Evolutionary conservation across 208 protist species (phyloP), one percentile per base, ranked within the genome.

Genomic region (Acanthamoeba sp.): DNA sequence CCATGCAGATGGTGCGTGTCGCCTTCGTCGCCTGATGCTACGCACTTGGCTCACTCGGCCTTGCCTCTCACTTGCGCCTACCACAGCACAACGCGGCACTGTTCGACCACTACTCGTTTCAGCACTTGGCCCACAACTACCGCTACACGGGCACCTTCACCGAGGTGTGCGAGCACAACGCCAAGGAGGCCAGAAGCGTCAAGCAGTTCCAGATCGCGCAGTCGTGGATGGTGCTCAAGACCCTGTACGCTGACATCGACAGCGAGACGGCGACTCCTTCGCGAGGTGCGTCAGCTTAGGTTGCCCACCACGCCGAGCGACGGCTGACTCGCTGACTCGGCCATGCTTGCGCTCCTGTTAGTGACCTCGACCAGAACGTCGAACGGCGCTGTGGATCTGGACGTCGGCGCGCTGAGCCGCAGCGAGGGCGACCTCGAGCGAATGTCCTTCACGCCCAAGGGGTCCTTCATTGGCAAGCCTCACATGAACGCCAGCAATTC

Each of bases 201-300:
- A 78, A 78, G 38, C 87, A 78, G 38, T 92, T 59, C 45, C 87
- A 92, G 45, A 48, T 92, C 27, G 87, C 87, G 24, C 87, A 92
- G 42, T 92, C 87, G 42, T 92, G 87, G 87, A 32, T 92, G 38
- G 62, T 92, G 87, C 55, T 92, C 29, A 78, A 92, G 62, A 76
- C 82, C n/a, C 82, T 89, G 22, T 89, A 66, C 38, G 82, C 82
- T 12, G 50, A 57, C 16, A 89, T 89, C 38, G 71, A 80, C 29
- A 80, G 71, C 38, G 71, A 80, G 36, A 24, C 71, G 34, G 14
- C 71, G 1, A 80, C 71, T 9, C 36, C 71, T 12, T 14, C 7
- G 10, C 34, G 71, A 73, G n/a, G 64, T 73, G 16, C 64, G 32
- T 40, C 10, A 40, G n/a, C 34, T 73, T 10, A 10, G 9, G 1